Conservation (phyloP, 495 filamentous ascomycete species). For the Penicillium antarcticum region DNA sequence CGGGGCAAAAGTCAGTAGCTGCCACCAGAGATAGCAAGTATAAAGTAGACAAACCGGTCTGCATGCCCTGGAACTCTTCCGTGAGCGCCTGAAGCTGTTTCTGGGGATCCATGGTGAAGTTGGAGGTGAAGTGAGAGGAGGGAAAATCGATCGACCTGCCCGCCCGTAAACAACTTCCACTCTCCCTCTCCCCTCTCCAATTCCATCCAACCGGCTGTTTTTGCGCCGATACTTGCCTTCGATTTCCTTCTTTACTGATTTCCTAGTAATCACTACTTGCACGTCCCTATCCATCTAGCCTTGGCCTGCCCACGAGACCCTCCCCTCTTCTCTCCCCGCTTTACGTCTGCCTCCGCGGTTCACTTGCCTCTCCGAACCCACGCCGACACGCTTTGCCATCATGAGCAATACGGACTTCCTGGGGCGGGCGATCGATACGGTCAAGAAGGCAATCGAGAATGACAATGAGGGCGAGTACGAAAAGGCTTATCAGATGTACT, state of each 20-base stretch:
- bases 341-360: conserved; percentile 20
- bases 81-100: conserved; percentile 75
- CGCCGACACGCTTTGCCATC: conserved; percentile 17
- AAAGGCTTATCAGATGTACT: conserved; percentile 92
- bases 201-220: conserved; percentile 12
- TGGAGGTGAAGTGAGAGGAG: conserved; percentile 21
- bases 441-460: conserved; percentile 94
- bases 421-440: conserved; percentile 88
- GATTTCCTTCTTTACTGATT: neutral
- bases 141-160: conserved; percentile 25
- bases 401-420: conserved; percentile 99
- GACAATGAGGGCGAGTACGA: conserved; percentile 97
- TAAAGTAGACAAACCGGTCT: conserved; percentile 58
- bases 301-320: conserved; percentile 13
- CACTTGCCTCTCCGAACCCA: conserved; percentile 15
- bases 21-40: neutral
- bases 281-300: conserved; percentile 6
- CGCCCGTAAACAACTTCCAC: conserved; percentile 26
- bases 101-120: conserved; percentile 51
- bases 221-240: conserved; percentile 2
- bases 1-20: conserved; percentile 7
- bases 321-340: conserved; percentile 24
- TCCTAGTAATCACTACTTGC: neutral
- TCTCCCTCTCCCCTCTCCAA: conserved; percentile 16
- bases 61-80: conserved; percentile 82